Percentiles rank a stretch among this genome's conserved stretches.
Evolutionary conservation across 2,329 filamentous ascomycete species (phyloP).

Genomic region (Cadophora sp.): DNA sequence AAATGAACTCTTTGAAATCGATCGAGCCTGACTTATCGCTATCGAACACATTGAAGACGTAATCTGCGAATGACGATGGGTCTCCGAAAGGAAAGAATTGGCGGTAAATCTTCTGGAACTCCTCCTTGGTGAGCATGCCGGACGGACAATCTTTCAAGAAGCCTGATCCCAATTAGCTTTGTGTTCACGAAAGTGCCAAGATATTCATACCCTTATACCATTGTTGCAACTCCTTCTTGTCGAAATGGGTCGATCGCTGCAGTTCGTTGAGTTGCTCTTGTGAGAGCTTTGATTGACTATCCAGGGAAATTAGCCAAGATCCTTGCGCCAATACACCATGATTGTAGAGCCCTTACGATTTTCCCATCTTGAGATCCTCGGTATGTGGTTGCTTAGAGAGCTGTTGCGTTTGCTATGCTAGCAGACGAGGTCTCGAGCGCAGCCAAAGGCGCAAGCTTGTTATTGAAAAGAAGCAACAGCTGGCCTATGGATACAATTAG

Average conservation of each 20-base stretch:
- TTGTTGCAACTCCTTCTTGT: constrained; percentile 99
- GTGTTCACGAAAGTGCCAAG: constrained; percentile 2
- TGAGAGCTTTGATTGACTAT: constrained; percentile 96
- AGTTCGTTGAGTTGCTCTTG: constrained; percentile 95
- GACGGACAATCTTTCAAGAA: constrained; percentile 98
- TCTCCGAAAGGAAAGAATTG: constrained; percentile 99
- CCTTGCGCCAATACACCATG: background rate
- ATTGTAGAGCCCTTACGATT: constrained; percentile 56
- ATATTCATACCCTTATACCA: constrained; percentile 91
- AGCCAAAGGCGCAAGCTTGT: constrained; percentile 15
- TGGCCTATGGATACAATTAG: constrained; percentile 1
- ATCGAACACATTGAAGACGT: constrained; percentile 99
- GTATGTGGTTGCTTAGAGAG: background rate
- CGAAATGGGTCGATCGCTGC: constrained; percentile 96
- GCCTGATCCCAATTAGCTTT: constrained; percentile 58
- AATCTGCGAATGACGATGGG: constrained; percentile 96
- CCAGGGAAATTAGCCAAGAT: background rate
- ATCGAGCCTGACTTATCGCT: constrained; percentile 97
- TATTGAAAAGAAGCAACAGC: background rate
- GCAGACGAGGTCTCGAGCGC: constrained; percentile 3
- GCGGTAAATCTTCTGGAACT: constrained; percentile 99
- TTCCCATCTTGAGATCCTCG: constrained; percentile 52
- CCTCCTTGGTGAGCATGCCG: constrained; percentile 95
- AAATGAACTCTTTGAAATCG: constrained; percentile 99
- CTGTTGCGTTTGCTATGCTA: constrained; percentile 8